phyloP scores from a whole-genome alignment of 1,284 basidiomycete genomes.

The Neolentinus lepideus region DNA sequence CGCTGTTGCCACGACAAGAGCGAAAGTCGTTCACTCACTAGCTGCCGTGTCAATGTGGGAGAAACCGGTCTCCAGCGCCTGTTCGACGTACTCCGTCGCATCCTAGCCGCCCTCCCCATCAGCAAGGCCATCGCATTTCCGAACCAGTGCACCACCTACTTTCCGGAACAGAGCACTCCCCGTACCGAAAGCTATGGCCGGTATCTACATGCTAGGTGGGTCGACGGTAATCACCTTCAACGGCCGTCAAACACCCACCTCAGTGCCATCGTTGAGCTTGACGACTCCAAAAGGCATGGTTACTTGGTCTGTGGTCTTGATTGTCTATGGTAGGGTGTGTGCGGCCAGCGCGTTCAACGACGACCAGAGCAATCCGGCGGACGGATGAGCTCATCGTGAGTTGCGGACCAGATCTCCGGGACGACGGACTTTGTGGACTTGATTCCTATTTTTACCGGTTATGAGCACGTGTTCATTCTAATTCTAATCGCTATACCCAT shows the following conservation, averaged over 20 bases:
- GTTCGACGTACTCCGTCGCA: conserved; percentile 27
- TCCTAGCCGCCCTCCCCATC: conserved; percentile 32
- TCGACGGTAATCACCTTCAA: background rate
- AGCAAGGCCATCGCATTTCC: background rate
- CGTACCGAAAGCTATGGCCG: conserved; percentile 51
- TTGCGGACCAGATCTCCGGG: background rate
- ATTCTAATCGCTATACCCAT: no score
- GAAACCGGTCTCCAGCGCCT: conserved; percentile 24
- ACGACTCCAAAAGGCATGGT: conserved; percentile 43
- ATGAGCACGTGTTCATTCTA: no score
- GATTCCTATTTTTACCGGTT: no score
- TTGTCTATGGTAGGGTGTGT: no score
- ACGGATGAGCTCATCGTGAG: no score
- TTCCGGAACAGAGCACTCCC: conserved; percentile 23
- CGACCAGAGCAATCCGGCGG: no score
- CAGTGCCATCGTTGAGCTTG: conserved; percentile 42
- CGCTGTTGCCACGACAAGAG: background rate
- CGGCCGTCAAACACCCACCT: conserved; percentile 18
- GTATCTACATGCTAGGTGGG: conserved; percentile 30
- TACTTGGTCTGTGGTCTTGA: background rate
- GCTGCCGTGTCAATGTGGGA: conserved; percentile 21
- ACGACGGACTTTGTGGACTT: background rate
- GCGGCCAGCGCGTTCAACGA: no score
- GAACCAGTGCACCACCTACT: background rate
- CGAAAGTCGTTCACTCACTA: conserved; percentile 10